phyloP scores from a whole-genome alignment of 139 green algal genomes.

The Deuterostichococcus epilithicus region DNA sequence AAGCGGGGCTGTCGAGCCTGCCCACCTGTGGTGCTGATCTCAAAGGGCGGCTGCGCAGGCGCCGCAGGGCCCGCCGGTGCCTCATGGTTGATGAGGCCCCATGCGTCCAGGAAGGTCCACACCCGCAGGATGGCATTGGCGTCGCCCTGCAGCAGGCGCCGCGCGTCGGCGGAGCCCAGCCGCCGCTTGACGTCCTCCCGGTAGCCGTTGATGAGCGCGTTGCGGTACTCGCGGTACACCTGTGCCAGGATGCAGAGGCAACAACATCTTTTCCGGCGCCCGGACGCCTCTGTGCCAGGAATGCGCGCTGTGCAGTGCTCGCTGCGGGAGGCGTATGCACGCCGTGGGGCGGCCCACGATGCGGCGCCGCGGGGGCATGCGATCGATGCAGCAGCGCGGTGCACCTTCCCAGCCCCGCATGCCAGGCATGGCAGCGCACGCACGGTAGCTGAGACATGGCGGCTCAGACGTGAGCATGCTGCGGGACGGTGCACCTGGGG shows the following conservation, averaged over 20 bases:
- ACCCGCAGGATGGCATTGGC: slow-evolving; percentile 56
- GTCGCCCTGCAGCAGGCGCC: slow-evolving; percentile 51
- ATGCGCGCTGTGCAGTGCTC: too few relatives aligned
- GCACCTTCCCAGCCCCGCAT: too few relatives aligned
- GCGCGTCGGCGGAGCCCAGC: neutral
- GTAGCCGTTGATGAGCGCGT: slow-evolving; percentile 73
- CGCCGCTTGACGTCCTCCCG: slow-evolving; percentile 3
- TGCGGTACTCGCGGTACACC: slow-evolving; percentile 61
- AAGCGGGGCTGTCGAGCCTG: too few relatives aligned
- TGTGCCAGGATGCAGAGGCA: neutral
- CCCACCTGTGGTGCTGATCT: neutral
- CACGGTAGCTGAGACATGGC: too few relatives aligned
- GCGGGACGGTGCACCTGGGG: neutral
- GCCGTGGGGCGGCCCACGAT: too few relatives aligned
- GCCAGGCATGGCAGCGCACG: too few relatives aligned
- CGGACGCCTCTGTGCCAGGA: too few relatives aligned
- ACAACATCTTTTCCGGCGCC: too few relatives aligned
- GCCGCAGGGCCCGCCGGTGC: slow-evolving; percentile 1
- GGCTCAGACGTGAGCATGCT: neutral
- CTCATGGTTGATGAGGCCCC: slow-evolving; percentile 88
- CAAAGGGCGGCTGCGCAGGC: neutral
- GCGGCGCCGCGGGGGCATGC: too few relatives aligned
- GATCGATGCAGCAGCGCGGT: too few relatives aligned
- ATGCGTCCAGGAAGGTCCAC: slow-evolving; percentile 73
- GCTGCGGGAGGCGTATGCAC: too few relatives aligned